phyloP scores from a whole-genome alignment of 495 filamentous ascomycete species.

The Pseudoneurospora amorphoporcata region DNA sequence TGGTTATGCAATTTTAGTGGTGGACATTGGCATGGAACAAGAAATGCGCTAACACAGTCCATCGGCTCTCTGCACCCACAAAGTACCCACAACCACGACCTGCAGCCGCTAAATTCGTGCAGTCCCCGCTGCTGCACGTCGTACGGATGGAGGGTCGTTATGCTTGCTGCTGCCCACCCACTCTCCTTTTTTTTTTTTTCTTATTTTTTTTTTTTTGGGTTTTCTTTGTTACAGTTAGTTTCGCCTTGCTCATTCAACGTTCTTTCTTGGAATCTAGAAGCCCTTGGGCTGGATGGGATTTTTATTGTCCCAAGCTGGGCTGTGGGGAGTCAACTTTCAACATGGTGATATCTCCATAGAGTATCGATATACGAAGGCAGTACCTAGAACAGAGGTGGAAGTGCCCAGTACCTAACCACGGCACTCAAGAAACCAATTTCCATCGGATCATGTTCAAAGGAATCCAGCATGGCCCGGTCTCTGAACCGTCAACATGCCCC shows the following conservation, averaged over 20 bases:
- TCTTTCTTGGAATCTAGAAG: not conserved
- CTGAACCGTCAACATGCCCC: not conserved
- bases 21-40: not conserved
- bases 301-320: not conserved
- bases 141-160: not conserved
- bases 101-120: constrained; percentile 12
- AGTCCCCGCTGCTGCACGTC: constrained; percentile 15
- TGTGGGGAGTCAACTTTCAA: not conserved
- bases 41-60: constrained; percentile 11
- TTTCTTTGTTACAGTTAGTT: not conserved
- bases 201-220: not conserved
- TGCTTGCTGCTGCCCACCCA: constrained; percentile 3
- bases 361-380: not conserved
- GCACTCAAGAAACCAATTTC: not conserved
- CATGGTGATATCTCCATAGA: not conserved
- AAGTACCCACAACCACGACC: constrained; percentile 6
- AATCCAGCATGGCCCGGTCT: not conserved
- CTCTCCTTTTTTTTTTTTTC: not conserved
- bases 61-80: constrained; percentile 7
- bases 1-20: not conserved
- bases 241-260: not conserved
- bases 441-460: not conserved
- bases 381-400: not conserved
- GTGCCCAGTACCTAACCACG: not conserved
- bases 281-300: not conserved